Conservation (phyloP, 139 green algal species). For the Dunaliella sp. region DNA sequence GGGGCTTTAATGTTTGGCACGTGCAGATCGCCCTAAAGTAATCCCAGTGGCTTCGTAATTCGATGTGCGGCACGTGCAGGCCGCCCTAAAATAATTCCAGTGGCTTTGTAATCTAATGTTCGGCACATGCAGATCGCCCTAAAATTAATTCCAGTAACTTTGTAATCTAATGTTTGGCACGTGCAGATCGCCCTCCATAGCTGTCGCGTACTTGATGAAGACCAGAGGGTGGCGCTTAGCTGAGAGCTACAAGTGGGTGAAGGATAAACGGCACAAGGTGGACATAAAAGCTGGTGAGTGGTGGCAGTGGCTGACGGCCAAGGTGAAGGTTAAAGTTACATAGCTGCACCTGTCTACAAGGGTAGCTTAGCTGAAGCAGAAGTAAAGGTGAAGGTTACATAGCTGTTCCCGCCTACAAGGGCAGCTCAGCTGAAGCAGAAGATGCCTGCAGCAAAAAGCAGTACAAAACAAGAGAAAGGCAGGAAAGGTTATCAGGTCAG, state of each 20-base stretch:
- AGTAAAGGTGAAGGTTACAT: not conserved
- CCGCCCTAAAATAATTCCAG: no score
- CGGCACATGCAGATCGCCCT: no score
- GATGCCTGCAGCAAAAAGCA: not conserved
- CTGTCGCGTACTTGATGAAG: constrained; percentile 85
- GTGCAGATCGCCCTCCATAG: constrained; percentile 54
- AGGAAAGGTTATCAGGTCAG: no score
- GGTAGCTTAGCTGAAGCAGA: not conserved
- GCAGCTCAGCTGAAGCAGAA: not conserved
- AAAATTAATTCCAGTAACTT: no score
- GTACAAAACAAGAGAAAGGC: not conserved
- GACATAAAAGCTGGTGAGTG: constrained; percentile 51
- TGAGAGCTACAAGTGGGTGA: constrained; percentile 81
- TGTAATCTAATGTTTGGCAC: no score
- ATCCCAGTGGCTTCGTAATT: no score
- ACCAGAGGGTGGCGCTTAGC: constrained; percentile 64
- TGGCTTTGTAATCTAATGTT: no score
- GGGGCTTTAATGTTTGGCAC: no score
- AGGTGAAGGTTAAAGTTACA: not conserved
- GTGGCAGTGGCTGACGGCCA: not conserved
- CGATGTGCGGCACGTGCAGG: no score
- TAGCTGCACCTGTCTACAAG: not conserved
- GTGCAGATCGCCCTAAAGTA: no score
- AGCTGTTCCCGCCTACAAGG: not conserved
- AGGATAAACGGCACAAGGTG: constrained; percentile 57